Base-by-base conservation (phyloP, 1,284 basidiomycete species). In the Schizopora paradoxa region DNA sequence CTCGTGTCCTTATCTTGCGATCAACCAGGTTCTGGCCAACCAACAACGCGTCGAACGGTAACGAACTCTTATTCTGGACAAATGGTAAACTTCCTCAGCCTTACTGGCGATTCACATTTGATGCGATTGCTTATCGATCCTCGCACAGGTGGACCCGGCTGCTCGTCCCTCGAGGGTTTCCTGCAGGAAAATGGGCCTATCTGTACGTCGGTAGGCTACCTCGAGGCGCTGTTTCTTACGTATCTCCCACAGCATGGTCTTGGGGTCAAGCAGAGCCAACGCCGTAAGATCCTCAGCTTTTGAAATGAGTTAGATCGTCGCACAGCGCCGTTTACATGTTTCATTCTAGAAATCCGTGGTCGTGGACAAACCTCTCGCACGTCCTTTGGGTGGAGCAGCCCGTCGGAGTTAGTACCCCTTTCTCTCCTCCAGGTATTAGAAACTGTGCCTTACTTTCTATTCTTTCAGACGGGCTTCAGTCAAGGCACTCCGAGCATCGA, bases 221-320 rank as follows among this genome's bases (percentile, higher is more conserved):
- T 46, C 23, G 18, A 36, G 37, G 29, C 21, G 23, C 8, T 36
- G 33, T 42, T 36, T 22, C 41, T 29, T 11, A 41, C 2, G n/a
- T 2, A 14, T 23, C 11, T 36, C 13, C 36, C 6, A n/a, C 22
- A 76, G 73, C 72, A 16, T 77, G 74, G 74, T 72, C 70, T 13
- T 77, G 73, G 74, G 75, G 76, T 26, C 76, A 77, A 57, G 54
- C 74, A 2, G 66, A 63, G 48, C 74, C 74, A 14, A 74, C 70
- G 5, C 66, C 65, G 66, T 69, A 53, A 34, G 64, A 53, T 21
- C 10, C 23, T 36, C 18, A 27, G 10, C 23, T 19, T 6, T 26
- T 29, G n/a, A 4, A 10, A 23, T 39, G 16, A 40, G 16, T 3
- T 29, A 14, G 27, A 40, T 35, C 5, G 6, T 21, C 36, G 13